These are phyloP conservation scores for Simplicillium sp. DNA, from an alignment of 2,329 filamentous ascomycete species.

Conservation along the genomic window DNA sequence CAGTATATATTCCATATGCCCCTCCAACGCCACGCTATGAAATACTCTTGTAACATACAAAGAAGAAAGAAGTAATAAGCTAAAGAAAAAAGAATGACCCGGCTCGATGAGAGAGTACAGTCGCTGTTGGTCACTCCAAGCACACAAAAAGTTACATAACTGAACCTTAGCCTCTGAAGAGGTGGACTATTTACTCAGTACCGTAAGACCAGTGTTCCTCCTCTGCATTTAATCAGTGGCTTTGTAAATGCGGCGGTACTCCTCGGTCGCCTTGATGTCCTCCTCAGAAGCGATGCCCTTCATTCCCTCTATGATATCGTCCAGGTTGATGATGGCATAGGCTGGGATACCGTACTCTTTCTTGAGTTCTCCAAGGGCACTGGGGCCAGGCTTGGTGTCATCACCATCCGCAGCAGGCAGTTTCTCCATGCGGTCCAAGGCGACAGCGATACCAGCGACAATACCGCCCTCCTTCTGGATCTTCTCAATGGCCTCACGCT, in stretches of 20 bases:
- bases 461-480: slow-evolving; percentile 78
- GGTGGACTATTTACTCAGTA: too few relatives aligned
- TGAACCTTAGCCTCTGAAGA: too few relatives aligned
- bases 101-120: too few relatives aligned
- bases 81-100: too few relatives aligned
- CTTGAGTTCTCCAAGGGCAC: slow-evolving; percentile 77
- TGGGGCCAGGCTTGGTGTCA: slow-evolving; percentile 59
- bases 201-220: too few relatives aligned
- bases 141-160: too few relatives aligned
- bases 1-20: too few relatives aligned
- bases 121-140: too few relatives aligned
- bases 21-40: too few relatives aligned
- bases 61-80: too few relatives aligned
- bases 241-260: slow-evolving; percentile 60
- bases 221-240: slow-evolving; percentile 37
- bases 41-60: too few relatives aligned
- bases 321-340: slow-evolving; percentile 70
- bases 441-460: slow-evolving; percentile 80
- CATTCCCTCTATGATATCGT: slow-evolving; percentile 69
- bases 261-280: slow-evolving; percentile 59
- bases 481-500: slow-evolving; percentile 84
- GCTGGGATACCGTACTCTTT: slow-evolving; percentile 80
- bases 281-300: slow-evolving; percentile 50
- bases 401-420: slow-evolving; percentile 55
- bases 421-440: slow-evolving; percentile 81